These are phyloP conservation scores for Colletotrichum paranaense DNA, from an alignment of 2,329 filamentous ascomycete species.

Conservation along the genomic window DNA sequence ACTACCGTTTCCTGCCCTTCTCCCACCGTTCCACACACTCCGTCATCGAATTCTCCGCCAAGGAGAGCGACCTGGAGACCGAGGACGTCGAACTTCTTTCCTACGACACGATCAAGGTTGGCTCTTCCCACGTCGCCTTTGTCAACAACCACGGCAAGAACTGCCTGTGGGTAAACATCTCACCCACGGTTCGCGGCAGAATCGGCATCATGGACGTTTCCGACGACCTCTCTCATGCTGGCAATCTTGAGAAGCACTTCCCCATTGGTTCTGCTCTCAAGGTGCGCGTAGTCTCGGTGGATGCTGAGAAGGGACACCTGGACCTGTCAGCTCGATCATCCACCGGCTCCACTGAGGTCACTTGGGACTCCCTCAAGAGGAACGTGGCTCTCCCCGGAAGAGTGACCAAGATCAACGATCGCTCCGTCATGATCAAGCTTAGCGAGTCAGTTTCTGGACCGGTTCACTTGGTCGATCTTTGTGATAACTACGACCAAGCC, in stretches of 20 bases:
- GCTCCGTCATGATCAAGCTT: constrained; percentile 86
- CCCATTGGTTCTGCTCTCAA: constrained; percentile 90
- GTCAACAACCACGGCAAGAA: constrained; percentile 89
- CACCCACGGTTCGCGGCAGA: constrained; percentile 87
- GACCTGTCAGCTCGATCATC: constrained; percentile 85
- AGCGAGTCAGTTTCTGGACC: constrained; percentile 83
- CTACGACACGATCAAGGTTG: constrained; percentile 78
- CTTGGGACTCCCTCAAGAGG: constrained; percentile 77
- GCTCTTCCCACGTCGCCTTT: constrained; percentile 81
- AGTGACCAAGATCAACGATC: constrained; percentile 87
- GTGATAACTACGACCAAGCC: constrained; percentile 86
- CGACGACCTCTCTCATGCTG: constrained; percentile 83
- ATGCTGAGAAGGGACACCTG: constrained; percentile 78
- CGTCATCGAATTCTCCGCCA: constrained; percentile 89
- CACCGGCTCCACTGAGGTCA: constrained; percentile 66
- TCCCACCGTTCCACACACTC: constrained; percentile 85
- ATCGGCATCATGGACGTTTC: constrained; percentile 86
- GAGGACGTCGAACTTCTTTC: constrained; percentile 64
- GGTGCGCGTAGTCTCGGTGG: constrained; percentile 80
- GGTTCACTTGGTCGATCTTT: constrained; percentile 84
- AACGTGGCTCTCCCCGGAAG: constrained; percentile 86
- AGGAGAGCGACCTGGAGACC: constrained; percentile 71
- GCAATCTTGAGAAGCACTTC: constrained; percentile 82
- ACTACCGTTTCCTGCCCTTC: constrained; percentile 91
- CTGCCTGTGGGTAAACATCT: constrained; percentile 90